Conservation (phyloP, 169 alveolate species). For the Plasmodium falciparum region DNA sequence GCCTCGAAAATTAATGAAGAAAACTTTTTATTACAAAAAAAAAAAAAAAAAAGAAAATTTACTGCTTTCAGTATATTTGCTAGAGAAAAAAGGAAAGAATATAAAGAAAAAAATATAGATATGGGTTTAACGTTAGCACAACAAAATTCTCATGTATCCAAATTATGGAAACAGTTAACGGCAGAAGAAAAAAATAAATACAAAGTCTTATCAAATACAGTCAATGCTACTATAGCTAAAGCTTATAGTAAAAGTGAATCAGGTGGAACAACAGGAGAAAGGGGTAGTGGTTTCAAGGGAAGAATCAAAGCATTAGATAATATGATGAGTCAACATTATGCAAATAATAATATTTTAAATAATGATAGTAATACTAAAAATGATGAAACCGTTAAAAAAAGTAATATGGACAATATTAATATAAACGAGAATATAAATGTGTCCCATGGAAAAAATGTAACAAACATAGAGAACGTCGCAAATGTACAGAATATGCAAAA, state of each 20-base stretch:
- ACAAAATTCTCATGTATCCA: slow-evolving; percentile 73
- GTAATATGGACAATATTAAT: not conserved
- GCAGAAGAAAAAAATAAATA: slow-evolving; percentile 66
- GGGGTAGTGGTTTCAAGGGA: slow-evolving; percentile 36
- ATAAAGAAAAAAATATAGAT: slow-evolving; percentile 62
- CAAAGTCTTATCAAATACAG: slow-evolving; percentile 45
- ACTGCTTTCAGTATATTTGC: slow-evolving; percentile 76
- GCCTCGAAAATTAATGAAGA: slow-evolving; percentile 76
- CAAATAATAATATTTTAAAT: slow-evolving; percentile 11
- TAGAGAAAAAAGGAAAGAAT: slow-evolving; percentile 64
- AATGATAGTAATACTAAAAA: not conserved
- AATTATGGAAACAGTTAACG: slow-evolving; percentile 65
- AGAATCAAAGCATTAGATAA: slow-evolving; percentile 64
- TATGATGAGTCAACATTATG: slow-evolving; percentile 40
- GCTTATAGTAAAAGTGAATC: slow-evolving; percentile 14
- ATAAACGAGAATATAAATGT: not conserved
- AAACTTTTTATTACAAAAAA: slow-evolving; percentile 47
- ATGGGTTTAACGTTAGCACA: slow-evolving; percentile 70
- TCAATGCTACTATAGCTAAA: slow-evolving; percentile 43
- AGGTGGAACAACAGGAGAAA: slow-evolving; percentile 33
- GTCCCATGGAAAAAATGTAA: no score
- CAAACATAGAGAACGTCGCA: no score
- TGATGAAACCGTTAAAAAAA: not conserved
- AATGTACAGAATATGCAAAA: no score
- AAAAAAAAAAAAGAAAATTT: slow-evolving; percentile 71